Conservation (phyloP, 1,284 basidiomycete species). For the Cryptococcus hybrid region DNA sequence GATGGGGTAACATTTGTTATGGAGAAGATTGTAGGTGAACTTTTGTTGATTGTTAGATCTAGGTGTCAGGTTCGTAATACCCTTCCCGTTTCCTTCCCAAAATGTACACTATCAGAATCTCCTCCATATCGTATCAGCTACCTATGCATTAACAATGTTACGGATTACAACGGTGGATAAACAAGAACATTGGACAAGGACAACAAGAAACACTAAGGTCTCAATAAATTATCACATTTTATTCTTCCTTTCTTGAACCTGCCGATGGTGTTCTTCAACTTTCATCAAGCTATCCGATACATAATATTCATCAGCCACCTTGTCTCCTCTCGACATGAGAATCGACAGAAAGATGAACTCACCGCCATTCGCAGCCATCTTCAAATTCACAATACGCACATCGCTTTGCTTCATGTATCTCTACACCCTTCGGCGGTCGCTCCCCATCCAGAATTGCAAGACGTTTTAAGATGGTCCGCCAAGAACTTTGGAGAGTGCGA, state of each 20-base stretch:
- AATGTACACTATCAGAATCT: background rate
- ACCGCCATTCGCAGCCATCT: conserved; percentile 77
- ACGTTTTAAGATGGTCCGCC: conserved; percentile 59
- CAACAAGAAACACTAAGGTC: background rate
- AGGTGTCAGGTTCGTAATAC: background rate
- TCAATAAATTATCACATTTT: background rate
- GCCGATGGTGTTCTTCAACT: background rate
- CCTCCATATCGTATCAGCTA: background rate
- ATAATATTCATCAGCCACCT: background rate
- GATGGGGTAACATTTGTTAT: conserved; percentile 2
- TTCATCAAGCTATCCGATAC: conserved; percentile 1
- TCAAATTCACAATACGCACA: conserved; percentile 81
- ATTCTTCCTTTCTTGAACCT: background rate
- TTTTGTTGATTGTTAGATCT: conserved; percentile 6
- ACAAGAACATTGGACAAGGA: background rate
- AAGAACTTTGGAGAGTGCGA: conserved; percentile 59
- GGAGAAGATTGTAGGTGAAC: conserved; percentile 7
- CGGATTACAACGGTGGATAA: background rate
- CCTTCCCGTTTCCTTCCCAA: background rate
- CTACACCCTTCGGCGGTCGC: conserved; percentile 66
- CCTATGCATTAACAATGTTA: background rate
- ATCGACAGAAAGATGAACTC: conserved; percentile 12
- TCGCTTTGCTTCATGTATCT: conserved; percentile 59
- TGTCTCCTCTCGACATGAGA: background rate
- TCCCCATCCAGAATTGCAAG: conserved; percentile 73